Conservation (phyloP, 208 protist genomes). For the Trypanosoma brucei region DNA sequence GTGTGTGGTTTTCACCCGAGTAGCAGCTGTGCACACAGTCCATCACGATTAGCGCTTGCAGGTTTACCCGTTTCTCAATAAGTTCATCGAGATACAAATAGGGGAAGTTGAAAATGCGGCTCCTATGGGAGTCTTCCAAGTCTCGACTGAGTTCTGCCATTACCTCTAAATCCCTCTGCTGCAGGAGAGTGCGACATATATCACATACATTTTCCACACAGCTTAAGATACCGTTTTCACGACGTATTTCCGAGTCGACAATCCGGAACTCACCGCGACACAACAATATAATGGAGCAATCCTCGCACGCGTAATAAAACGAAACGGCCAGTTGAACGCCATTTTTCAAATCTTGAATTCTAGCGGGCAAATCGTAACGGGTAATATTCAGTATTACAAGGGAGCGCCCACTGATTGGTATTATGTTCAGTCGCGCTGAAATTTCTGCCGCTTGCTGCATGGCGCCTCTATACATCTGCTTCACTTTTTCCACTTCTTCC, state of each 20-base stretch:
- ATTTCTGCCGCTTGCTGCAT: constrained; percentile 75
- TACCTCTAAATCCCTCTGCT: not conserved
- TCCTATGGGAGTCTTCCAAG: too few species aligned
- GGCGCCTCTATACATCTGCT: constrained; percentile 49
- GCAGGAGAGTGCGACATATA: constrained; percentile 1
- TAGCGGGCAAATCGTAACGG: constrained; percentile 19
- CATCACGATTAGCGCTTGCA: constrained; percentile 72
- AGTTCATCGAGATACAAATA: constrained; percentile 71
- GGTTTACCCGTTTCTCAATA: constrained; percentile 35
- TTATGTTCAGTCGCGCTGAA: constrained; percentile 84
- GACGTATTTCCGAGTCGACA: constrained; percentile 15
- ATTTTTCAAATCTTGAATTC: constrained; percentile 36
- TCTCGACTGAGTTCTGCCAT: not conserved
- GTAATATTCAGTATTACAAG: constrained; percentile 77
- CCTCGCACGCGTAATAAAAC: constrained; percentile 85
- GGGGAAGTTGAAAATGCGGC: constrained; percentile 44
- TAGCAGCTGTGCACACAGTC: constrained; percentile 69
- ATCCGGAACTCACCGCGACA: constrained; percentile 28
- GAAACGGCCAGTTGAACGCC: constrained; percentile 81
- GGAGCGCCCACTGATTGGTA: constrained; percentile 81
- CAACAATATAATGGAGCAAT: constrained; percentile 56
- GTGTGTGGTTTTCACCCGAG: constrained; percentile 60
- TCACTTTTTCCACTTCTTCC: constrained; percentile 15
- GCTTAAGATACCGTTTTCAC: constrained; percentile 17
- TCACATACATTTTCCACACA: constrained; percentile 13